Base-by-base conservation (phyloP, 2,329 filamentous ascomycete species). In the Chrysosporium queenslandicum region DNA sequence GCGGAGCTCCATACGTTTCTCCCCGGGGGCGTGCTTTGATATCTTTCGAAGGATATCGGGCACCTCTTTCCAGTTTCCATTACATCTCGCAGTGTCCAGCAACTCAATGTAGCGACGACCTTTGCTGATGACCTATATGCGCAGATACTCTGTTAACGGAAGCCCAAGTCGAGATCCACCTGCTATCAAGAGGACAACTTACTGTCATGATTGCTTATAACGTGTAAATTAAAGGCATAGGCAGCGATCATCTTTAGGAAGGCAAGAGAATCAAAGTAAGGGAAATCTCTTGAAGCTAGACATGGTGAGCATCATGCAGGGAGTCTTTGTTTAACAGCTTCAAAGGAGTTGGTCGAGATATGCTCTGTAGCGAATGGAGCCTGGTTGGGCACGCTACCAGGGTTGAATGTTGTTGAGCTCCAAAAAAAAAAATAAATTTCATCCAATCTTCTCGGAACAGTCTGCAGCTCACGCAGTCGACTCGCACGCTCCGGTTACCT, bases 21-120 rank as follows among this genome's bases (percentile, higher is more conserved):
- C 81, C 56, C 86, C 80, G 37, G 89, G 85, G 61, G 89, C 87
- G 77, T 98, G 91, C 70, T 98, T 97, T 64, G 85, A 86, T 63
- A 97, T 79, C 71, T 98, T 98, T 67, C 91, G 82, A 62, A 92
- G 83, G 58, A 94, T 78, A 72, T 97, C 91, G 23, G 87, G 87
- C 27, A 97, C 79, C 27, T 86, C 81, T 59, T 82, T 77, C 92
- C 92, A 98, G 67, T 83, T 83, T 49, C 86, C 89, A 63, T 91
- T 83, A 69, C 88, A 94, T 64, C 92, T 85, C 59, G 88, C 89
- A 60, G 83, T 79, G 68, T 97, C 87, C 64, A 98, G 80, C 69
- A 82, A 81, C 66, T 80, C 77, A 60, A 95, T 78, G 70, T 97
- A 97, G 66, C 83, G 81, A 60, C 78, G 78, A 57, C 83, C 90